phyloP scores from a whole-genome alignment of 345 rosid species.

The Tarenaya hassleriana region DNA sequence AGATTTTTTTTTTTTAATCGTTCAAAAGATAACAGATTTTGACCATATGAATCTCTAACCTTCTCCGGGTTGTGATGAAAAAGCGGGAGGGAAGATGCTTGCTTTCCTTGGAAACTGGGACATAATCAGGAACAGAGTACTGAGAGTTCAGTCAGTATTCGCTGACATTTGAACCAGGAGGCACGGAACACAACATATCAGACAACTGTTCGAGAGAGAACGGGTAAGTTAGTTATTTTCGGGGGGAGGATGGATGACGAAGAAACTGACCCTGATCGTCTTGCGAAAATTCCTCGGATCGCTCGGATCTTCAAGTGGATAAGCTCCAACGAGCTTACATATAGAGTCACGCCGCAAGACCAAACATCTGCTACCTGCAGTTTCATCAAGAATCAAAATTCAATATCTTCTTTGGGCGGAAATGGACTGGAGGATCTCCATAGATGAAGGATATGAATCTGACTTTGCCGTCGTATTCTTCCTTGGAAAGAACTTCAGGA shows the following conservation, averaged over 20 bases:
- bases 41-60: slow-evolving; percentile 23
- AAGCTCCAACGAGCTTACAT: slow-evolving; percentile 59
- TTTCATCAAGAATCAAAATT: slow-evolving; percentile 15
- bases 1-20: neutral
- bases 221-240: neutral
- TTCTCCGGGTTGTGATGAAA: slow-evolving; percentile 52
- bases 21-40: neutral
- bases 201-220: neutral
- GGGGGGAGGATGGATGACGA: neutral
- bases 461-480: slow-evolving; percentile 58
- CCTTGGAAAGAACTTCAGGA: slow-evolving; percentile 53
- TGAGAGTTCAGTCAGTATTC: slow-evolving; percentile 43
- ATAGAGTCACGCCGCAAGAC: slow-evolving; percentile 59
- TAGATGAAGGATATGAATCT: neutral
- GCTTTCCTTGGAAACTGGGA: slow-evolving; percentile 52
- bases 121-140: slow-evolving; percentile 56
- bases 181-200: neutral
- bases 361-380: slow-evolving; percentile 50
- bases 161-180: slow-evolving; percentile 16
- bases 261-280: slow-evolving; percentile 33
- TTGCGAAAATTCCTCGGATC: slow-evolving; percentile 51
- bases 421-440: no score
- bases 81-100: slow-evolving; percentile 52
- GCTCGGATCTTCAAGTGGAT: slow-evolving; percentile 53
- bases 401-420: neutral